Conservation (phyloP, 345 rosid genomes). For the Pistacia vera region DNA sequence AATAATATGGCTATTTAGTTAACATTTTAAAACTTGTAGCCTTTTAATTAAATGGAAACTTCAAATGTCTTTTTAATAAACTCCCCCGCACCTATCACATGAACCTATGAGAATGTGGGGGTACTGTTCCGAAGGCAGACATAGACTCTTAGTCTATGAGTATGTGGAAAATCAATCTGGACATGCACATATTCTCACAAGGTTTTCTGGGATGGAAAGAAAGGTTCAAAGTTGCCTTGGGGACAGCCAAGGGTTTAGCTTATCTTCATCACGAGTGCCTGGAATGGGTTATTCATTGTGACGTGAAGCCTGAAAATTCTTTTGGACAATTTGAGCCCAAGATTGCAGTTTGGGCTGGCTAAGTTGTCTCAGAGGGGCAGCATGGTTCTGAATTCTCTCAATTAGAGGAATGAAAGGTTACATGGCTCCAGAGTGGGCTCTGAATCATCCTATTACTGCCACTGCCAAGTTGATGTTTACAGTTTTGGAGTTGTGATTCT, state of each 20-base stretch:
- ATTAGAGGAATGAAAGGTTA: conserved; percentile 44
- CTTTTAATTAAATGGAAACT: too few species aligned
- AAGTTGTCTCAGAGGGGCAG: conserved; percentile 38
- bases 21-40: too few species aligned
- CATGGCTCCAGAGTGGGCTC: conserved; percentile 48
- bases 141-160: conserved; percentile 54
- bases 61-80: too few species aligned
- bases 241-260: conserved; percentile 60
- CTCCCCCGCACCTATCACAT: too few species aligned
- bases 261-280: conserved; percentile 67
- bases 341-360: conserved; percentile 57
- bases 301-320: conserved; percentile 65
- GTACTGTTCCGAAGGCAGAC: conserved; percentile 44
- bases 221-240: conserved; percentile 54
- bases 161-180: conserved; percentile 51
- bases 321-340: conserved; percentile 51
- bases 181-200: conserved; percentile 43
- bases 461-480: conserved; percentile 48
- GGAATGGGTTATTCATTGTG: conserved; percentile 63
- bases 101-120: conserved; percentile 59
- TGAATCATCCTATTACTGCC: conserved; percentile 39
- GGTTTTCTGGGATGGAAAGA: conserved; percentile 44
- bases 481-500: conserved; percentile 48
- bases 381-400: conserved; percentile 21
- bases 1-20: too few species aligned